Percentiles rank a stretch among this genome's conserved stretches.
phyloP scores from a whole-genome alignment of 257 asterid genomes.

The Solanum corneliomulleri region DNA sequence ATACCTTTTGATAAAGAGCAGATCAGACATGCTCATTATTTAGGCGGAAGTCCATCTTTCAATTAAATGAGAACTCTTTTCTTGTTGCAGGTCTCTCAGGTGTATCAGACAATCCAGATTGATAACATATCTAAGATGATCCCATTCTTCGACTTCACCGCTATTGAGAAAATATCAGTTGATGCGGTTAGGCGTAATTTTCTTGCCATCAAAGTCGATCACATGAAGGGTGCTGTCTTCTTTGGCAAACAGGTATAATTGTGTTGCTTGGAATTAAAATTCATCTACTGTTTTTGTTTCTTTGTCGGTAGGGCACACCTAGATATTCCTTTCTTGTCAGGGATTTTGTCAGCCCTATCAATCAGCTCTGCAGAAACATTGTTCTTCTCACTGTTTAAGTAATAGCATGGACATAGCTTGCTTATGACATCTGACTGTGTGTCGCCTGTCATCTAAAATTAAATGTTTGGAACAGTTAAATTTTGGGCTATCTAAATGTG shows the following conservation, averaged over 20 bases:
- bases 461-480: not conserved
- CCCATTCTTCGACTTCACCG: slow-evolving; percentile 61
- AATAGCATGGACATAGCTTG: not conserved
- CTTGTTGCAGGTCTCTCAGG: slow-evolving; percentile 63
- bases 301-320: not conserved
- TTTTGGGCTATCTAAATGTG: not conserved
- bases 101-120: slow-evolving; percentile 72
- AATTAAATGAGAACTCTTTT: not conserved
- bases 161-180: slow-evolving; percentile 74
- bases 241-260: slow-evolving; percentile 67
- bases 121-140: slow-evolving; percentile 53
- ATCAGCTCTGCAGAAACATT: not conserved
- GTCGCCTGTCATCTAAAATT: not conserved
- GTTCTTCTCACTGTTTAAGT: not conserved
- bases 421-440: not conserved
- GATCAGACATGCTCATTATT: not conserved
- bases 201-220: slow-evolving; percentile 65
- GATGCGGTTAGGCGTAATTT: slow-evolving; percentile 77
- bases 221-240: slow-evolving; percentile 63
- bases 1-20: not conserved
- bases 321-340: not conserved
- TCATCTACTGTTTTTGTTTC: not conserved
- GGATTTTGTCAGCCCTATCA: not conserved
- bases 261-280: not conserved
- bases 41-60: not conserved